Conservation (phyloP, 2,329 filamentous ascomycete genomes). For the Exophiala xenobiotica region DNA sequence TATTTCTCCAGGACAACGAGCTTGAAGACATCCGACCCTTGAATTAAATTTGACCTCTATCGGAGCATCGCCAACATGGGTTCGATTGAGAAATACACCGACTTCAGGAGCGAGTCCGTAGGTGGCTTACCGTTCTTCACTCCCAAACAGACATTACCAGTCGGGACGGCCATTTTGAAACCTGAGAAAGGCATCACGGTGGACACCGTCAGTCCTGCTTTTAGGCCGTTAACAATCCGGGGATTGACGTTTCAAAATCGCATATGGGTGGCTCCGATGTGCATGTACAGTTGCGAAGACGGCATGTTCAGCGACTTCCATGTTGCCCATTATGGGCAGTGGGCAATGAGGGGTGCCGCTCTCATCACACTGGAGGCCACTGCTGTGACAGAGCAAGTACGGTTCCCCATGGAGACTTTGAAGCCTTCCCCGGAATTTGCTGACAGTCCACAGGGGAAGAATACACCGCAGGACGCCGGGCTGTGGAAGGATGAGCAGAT, state of each 20-base stretch:
- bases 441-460: conserved; percentile 32
- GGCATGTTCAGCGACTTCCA: conserved; percentile 46
- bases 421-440: conserved; percentile 11
- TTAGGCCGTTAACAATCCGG: conserved; percentile 52
- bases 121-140: not conserved
- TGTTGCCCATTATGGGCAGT: conserved; percentile 41
- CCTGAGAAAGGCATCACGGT: not conserved
- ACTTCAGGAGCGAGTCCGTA: not conserved
- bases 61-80: not conserved
- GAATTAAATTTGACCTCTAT: no score
- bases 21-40: no score
- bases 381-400: conserved; percentile 8
- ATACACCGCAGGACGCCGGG: conserved; percentile 37
- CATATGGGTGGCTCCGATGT: conserved; percentile 57
- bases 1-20: no score
- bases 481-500: conserved; percentile 36
- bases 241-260: conserved; percentile 56
- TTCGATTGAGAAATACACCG: not conserved
- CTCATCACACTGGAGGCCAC: conserved; percentile 36
- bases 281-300: conserved; percentile 47
- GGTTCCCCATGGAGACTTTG: not conserved
- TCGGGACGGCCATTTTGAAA: not conserved
- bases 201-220: not conserved
- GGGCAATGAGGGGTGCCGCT: conserved; percentile 38
- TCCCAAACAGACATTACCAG: not conserved